These are phyloP conservation scores for Cupressus sempervirens DNA, from an alignment of 75 land plant species.

Conservation along the genomic window DNA sequence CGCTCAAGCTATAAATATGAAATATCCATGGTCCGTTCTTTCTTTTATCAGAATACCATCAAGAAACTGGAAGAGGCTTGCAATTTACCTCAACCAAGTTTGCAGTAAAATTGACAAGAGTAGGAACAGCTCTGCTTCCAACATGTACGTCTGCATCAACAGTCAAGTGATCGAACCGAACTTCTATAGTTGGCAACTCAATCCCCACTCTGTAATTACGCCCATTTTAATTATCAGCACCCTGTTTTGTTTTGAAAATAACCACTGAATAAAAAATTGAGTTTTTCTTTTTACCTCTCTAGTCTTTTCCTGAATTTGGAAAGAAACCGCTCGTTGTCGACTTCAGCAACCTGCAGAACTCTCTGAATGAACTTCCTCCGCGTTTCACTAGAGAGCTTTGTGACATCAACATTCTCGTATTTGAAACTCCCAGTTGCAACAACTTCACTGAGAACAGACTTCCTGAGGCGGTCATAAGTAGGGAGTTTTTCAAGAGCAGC, in stretches of 20 bases:
- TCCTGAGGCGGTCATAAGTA: slow-evolving; percentile 62
- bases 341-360: slow-evolving; percentile 23
- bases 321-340: slow-evolving; percentile 37
- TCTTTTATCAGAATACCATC: too few species aligned
- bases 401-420: slow-evolving; percentile 59
- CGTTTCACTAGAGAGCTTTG: neutral
- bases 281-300: slow-evolving; percentile 23
- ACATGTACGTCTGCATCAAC: slow-evolving; percentile 50
- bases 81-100: slow-evolving; percentile 46
- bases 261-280: too few species aligned
- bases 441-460: slow-evolving; percentile 41
- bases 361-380: slow-evolving; percentile 23
- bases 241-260: neutral
- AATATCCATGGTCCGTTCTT: too few species aligned
- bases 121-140: slow-evolving; percentile 68
- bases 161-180: slow-evolving; percentile 62
- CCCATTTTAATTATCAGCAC: too few species aligned
- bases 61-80: neutral
- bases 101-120: slow-evolving; percentile 38
- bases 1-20: too few species aligned
- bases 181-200: slow-evolving; percentile 70
- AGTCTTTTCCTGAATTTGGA: slow-evolving; percentile 28
- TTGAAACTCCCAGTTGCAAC: neutral
- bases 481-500: slow-evolving; percentile 83
- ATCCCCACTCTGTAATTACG: slow-evolving; percentile 60